phyloP scores from a whole-genome alignment of 805 yeast species.

The Candida sithepensis region DNA sequence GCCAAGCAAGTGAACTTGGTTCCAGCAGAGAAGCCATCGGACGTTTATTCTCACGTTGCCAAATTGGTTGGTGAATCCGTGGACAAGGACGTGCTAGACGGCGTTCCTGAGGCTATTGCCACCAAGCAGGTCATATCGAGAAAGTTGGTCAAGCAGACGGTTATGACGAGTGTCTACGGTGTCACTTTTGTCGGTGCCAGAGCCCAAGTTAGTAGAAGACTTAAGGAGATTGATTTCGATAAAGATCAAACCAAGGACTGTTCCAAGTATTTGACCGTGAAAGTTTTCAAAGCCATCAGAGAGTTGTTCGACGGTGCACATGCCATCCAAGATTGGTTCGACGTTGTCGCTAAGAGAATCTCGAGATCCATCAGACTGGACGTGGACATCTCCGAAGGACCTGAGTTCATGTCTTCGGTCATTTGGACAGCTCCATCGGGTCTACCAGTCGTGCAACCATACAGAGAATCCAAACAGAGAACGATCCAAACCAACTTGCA shows the following conservation, averaged over 20 bases:
- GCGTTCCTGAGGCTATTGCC: slow-evolving; percentile 49
- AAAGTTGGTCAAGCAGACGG: slow-evolving; percentile 93
- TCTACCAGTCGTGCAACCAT: slow-evolving; percentile 95
- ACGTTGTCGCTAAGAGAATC: slow-evolving; percentile 76
- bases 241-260: slow-evolving; percentile 32
- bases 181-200: slow-evolving; percentile 93
- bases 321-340: slow-evolving; percentile 94
- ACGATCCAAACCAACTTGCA: slow-evolving; percentile 81
- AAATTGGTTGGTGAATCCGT: slow-evolving; percentile 54
- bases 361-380: slow-evolving; percentile 74
- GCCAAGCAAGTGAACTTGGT: slow-evolving; percentile 74
- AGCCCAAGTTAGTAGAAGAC: slow-evolving; percentile 78
- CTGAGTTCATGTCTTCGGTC: slow-evolving; percentile 73
- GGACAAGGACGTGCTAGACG: slow-evolving; percentile 49
- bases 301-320: slow-evolving; percentile 91
- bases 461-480: slow-evolving; percentile 62
- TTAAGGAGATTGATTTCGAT: slow-evolving; percentile 52
- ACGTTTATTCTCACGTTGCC: slow-evolving; percentile 72
- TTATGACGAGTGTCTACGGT: slow-evolving; percentile 97
- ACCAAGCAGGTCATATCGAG: slow-evolving; percentile 66
- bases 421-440: slow-evolving; percentile 98
- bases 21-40: slow-evolving; percentile 72
- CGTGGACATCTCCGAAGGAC: slow-evolving; percentile 50
- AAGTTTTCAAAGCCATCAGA: slow-evolving; percentile 80
- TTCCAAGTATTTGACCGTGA: slow-evolving; percentile 65